Conservation (phyloP, 1,284 basidiomycete genomes). For the Sporisorium graminicola region DNA sequence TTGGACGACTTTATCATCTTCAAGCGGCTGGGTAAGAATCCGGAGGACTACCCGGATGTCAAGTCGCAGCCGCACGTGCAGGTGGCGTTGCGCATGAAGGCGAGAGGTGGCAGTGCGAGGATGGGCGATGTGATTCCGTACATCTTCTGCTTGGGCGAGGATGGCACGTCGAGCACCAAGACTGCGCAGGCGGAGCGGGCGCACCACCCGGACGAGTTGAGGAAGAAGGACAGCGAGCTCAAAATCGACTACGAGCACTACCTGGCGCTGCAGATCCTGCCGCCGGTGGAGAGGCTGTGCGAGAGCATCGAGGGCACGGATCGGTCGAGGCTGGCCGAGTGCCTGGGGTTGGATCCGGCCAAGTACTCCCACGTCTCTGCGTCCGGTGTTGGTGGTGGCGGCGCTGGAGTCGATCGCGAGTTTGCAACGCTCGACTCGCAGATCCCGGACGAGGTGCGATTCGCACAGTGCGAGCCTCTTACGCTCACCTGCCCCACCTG, state of each 20-base stretch:
- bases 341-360: slow-evolving; percentile 88
- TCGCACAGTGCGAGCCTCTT: slow-evolving; percentile 57
- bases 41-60: slow-evolving; percentile 87
- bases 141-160: slow-evolving; percentile 86
- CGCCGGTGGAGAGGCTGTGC: slow-evolving; percentile 93
- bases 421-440: slow-evolving; percentile 91
- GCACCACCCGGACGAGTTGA: slow-evolving; percentile 91
- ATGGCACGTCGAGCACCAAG: slow-evolving; percentile 78
- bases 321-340: slow-evolving; percentile 88
- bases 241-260: slow-evolving; percentile 82
- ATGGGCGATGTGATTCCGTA: slow-evolving; percentile 96
- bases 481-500: slow-evolving; percentile 57
- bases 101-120: slow-evolving; percentile 82
- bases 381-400: neutral
- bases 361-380: slow-evolving; percentile 74
- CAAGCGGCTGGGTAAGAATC: slow-evolving; percentile 68
- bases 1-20: slow-evolving; percentile 92
- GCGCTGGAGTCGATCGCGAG: slow-evolving; percentile 71
- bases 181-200: slow-evolving; percentile 89
- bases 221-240: slow-evolving; percentile 72
- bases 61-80: slow-evolving; percentile 97
- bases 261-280: slow-evolving; percentile 89
- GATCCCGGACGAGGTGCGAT: slow-evolving; percentile 87
- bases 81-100: slow-evolving; percentile 91
- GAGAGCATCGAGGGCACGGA: slow-evolving; percentile 97